A percentile compares a stretch with the other conserved stretches of the same genome.
Conservation (phyloP, 768 basidiomycete genomes). For the Mycena olivaceomarginata region DNA sequence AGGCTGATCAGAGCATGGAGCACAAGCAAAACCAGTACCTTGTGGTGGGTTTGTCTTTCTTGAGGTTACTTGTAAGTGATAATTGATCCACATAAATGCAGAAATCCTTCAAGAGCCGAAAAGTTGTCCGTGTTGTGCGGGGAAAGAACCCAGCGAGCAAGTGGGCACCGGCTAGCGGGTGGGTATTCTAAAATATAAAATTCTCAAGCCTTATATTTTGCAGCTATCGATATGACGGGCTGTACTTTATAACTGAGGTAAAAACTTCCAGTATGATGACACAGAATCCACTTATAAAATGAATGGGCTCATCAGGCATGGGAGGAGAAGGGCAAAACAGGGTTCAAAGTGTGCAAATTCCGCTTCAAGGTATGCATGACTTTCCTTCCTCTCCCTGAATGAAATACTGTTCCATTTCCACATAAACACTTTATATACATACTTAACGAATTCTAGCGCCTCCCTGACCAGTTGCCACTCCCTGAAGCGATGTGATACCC, state of each 20-base stretch:
- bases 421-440: no score
- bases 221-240: constrained; percentile 30
- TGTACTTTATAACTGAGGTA: constrained; percentile 21
- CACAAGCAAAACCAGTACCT: constrained; percentile 18
- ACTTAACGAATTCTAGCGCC: no score
- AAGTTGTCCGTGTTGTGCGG: constrained; percentile 16
- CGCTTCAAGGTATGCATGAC: constrained; percentile 14
- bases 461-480: no score
- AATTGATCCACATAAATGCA: not conserved
- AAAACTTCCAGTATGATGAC: not conserved
- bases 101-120: constrained; percentile 19
- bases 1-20: constrained; percentile 31
- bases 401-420: no score
- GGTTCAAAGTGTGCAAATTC: constrained; percentile 34
- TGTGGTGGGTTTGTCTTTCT: not conserved
- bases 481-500: no score
- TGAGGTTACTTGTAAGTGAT: not conserved
- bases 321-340: constrained; percentile 21
- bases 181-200: not conserved
- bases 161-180: constrained; percentile 19
- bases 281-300: no score
- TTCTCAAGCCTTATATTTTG: not conserved
- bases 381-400: not conserved
- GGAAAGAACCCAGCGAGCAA: constrained; percentile 10
- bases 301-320: constrained; percentile 3